A percentile compares a stretch with the other conserved stretches of the same genome.
These are phyloP conservation scores for Kazachstania bromeliacearum DNA, from an alignment of 805 yeast species.

Conservation along the genomic window DNA sequence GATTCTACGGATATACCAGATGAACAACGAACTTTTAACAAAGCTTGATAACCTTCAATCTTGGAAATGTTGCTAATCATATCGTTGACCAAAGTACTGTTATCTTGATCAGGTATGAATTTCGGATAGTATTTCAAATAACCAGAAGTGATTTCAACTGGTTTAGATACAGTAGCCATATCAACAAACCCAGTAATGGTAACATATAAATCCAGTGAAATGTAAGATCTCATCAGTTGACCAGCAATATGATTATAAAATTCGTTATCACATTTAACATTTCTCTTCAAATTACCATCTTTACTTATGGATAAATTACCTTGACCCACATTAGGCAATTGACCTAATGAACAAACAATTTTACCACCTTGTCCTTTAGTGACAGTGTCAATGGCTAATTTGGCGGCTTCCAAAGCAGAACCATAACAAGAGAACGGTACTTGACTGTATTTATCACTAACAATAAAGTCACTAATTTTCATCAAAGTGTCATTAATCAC, in stretches of 20 bases:
- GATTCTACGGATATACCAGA: slow-evolving; percentile 73
- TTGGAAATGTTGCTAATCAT: slow-evolving; percentile 43
- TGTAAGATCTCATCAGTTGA: slow-evolving; percentile 45
- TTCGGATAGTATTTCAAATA: slow-evolving; percentile 51
- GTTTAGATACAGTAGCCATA: slow-evolving; percentile 58
- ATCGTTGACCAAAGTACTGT: slow-evolving; percentile 51
- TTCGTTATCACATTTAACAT: slow-evolving; percentile 49
- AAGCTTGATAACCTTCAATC: slow-evolving; percentile 66
- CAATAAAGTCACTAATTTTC: slow-evolving; percentile 33
- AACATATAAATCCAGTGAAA: slow-evolving; percentile 72
- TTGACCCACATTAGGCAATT: slow-evolving; percentile 73
- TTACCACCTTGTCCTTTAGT: slow-evolving; percentile 69
- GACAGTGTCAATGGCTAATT: slow-evolving; percentile 44
- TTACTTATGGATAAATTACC: slow-evolving; percentile 47
- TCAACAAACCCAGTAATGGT: slow-evolving; percentile 60
- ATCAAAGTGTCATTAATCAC: slow-evolving; percentile 62
- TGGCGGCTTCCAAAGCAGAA: slow-evolving; percentile 64
- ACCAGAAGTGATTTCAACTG: slow-evolving; percentile 67
- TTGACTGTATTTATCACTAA: slow-evolving; percentile 21
- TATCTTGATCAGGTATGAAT: slow-evolving; percentile 63
- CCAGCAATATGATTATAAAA: slow-evolving; percentile 53
- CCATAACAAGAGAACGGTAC: slow-evolving; percentile 62
- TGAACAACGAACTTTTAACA: slow-evolving; percentile 77
- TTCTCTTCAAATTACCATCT: slow-evolving; percentile 38
- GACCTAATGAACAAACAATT: slow-evolving; percentile 54